Evolutionary conservation across 306 rosid species (phyloP).

Genomic region (Gastrolobium villosum): DNA sequence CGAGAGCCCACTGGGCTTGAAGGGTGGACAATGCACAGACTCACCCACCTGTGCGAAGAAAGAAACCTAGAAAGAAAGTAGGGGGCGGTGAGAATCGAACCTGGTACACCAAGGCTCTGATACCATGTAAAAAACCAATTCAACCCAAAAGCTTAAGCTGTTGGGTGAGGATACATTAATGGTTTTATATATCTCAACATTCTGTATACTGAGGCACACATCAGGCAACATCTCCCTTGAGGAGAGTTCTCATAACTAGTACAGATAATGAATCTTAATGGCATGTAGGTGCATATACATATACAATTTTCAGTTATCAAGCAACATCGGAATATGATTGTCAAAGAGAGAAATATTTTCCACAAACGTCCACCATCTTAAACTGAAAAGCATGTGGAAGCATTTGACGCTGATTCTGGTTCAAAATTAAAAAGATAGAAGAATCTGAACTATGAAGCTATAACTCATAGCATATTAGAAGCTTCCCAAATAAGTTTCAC

Average conservation of each 20-base stretch:
- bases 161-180: no score
- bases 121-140: no score
- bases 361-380: conserved; percentile 13
- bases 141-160: no score
- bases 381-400: conserved; percentile 22
- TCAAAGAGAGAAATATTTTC: conserved; percentile 16
- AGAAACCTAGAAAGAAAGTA: no score
- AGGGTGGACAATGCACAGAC: no score
- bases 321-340: not conserved
- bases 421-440: conserved; percentile 19
- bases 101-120: no score
- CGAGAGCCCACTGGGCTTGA: no score
- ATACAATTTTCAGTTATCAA: conserved; percentile 19
- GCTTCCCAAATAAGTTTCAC: conserved; percentile 37
- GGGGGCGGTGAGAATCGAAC: no score
- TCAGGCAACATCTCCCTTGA: conserved; percentile 10
- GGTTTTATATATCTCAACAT: no score
- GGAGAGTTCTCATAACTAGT: not conserved
- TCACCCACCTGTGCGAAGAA: no score
- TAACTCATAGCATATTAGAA: conserved; percentile 29
- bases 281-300: not conserved
- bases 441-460: conserved; percentile 35
- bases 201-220: not conserved
- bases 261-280: conserved; percentile 18
- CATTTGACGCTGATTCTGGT: conserved; percentile 15